Evolutionary conservation across 2,329 filamentous ascomycete species (phyloP), one percentile per base, ranked within the genome.

Genomic region (Endoconidiophora laricicola): DNA sequence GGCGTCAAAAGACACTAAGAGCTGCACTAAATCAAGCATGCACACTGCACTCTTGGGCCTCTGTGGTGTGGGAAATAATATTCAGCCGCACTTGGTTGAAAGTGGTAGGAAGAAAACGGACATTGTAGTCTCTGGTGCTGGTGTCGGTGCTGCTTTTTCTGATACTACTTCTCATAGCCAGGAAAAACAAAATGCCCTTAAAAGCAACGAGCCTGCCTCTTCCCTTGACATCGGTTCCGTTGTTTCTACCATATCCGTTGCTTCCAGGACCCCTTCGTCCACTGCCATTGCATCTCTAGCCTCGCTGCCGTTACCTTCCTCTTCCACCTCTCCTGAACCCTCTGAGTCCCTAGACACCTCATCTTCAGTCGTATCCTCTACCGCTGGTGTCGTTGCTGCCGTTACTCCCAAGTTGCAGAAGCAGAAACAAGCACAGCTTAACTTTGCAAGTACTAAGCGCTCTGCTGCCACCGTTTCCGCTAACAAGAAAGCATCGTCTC

Each of bases 121-220:
- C 29, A 33, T 33, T 33, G 4, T 12, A 33, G 29, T 33, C 42
- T 16, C n/a, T 37, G 23, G 18, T 43, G 24, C 39, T 14, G 12
- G 18, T 12, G 22, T 36, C 39, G 23, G 6, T 33, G 37, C 37
- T 33, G 23, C 37, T 41, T 12, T 26, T 39, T 12, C 46, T 49
- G 20, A 22, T 33, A 33, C 29, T 6, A 33, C 29, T 9, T 7
- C 7, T 12, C 9, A 36, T 20, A 16, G 18, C 22, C n/a, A 24
- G 14, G 9, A 23, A 26, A 38, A 52, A 38, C 39, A 23, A 46
- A 48, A 48, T 41, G 38, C 9, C 44, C 26, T 52, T 52, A 52
- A 48, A 52, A 50, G 48, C 46, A 44, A 53, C 44, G 39, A 40
- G 52, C 38, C 48, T 39, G 43, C 44, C 39, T 26, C 39, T 41